phyloP scores from a whole-genome alignment of 495 filamentous ascomycete genomes.

The Lophiotrema nucula region DNA sequence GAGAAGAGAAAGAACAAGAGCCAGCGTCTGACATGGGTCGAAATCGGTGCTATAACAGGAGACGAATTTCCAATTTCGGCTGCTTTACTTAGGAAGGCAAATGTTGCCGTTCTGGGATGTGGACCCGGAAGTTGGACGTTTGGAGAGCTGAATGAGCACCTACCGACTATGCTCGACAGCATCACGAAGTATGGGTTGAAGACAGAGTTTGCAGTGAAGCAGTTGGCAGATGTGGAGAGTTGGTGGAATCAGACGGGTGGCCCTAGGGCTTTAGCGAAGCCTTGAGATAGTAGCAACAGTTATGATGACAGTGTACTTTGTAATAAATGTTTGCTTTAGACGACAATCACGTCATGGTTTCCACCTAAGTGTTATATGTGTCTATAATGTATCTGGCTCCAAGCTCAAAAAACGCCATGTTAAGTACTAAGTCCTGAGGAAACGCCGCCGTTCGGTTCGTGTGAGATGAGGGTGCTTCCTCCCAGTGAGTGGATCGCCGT shows the following conservation, averaged over 20 bases:
- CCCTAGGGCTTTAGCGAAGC: conserved; percentile 26
- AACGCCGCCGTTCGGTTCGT: too few relatives aligned
- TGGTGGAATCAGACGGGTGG: conserved; percentile 26
- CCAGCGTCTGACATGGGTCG: conserved; percentile 31
- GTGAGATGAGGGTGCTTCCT: too few relatives aligned
- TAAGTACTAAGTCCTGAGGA: too few relatives aligned
- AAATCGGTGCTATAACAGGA: conserved; percentile 30
- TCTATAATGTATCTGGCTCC: too few relatives aligned
- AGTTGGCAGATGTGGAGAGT: conserved; percentile 34
- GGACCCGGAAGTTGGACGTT: conserved; percentile 36
- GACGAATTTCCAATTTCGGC: conserved; percentile 23
- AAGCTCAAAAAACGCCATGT: too few relatives aligned
- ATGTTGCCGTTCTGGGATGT: conserved; percentile 34
- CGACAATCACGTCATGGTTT: too few relatives aligned
- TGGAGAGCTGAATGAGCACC: conserved; percentile 24
- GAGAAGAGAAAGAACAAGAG: conserved; percentile 2
- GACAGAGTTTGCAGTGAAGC: conserved; percentile 16
- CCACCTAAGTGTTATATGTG: too few relatives aligned
- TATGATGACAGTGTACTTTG: too few relatives aligned
- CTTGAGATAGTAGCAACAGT: too few relatives aligned
- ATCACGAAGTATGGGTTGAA: conserved; percentile 25
- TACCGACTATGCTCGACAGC: conserved; percentile 29
- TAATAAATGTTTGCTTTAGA: too few relatives aligned
- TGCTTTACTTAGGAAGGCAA: conserved; percentile 29
- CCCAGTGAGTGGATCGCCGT: too few relatives aligned